phyloP scores from a whole-genome alignment of 2,329 filamentous ascomycete genomes.

The Apiospora arundinis region DNA sequence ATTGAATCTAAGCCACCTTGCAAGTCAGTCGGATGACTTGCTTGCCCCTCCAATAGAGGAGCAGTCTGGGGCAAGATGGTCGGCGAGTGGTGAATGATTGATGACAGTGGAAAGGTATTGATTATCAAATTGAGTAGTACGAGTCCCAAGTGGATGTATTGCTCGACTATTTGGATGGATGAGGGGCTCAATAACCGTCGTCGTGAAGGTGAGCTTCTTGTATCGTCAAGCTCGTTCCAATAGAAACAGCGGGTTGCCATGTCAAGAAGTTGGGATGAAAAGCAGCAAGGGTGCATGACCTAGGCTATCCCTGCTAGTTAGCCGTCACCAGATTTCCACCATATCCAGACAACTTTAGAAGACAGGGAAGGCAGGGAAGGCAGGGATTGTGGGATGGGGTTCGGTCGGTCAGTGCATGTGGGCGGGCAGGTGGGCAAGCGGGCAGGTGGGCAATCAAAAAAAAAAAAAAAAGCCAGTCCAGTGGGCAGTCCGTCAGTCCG shows the following conservation, averaged over 20 bases:
- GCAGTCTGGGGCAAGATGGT: background rate
- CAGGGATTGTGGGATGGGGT: too few relatives aligned
- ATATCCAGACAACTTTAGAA: background rate
- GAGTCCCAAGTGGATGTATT: slow-evolving; percentile 38
- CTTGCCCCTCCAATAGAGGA: slow-evolving; percentile 11
- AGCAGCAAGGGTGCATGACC: slow-evolving; percentile 25
- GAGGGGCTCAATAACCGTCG: slow-evolving; percentile 35
- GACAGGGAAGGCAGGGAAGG: background rate
- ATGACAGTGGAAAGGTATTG: slow-evolving; percentile 20
- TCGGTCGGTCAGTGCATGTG: slow-evolving; percentile 6
- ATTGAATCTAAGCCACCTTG: background rate
- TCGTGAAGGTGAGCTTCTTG: slow-evolving; percentile 35
- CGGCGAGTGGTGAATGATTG: background rate
- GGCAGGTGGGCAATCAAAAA: too few relatives aligned
- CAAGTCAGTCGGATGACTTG: background rate
- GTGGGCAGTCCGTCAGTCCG: background rate
- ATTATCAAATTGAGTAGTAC: slow-evolving; percentile 29
- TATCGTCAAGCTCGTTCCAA: slow-evolving; percentile 39
- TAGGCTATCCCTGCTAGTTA: slow-evolving; percentile 11
- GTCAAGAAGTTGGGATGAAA: slow-evolving; percentile 36
- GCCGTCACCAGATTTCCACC: slow-evolving; percentile 18
- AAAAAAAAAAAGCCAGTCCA: too few relatives aligned
- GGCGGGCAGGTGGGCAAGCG: too few relatives aligned
- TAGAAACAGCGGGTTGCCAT: slow-evolving; percentile 36
- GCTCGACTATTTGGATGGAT: slow-evolving; percentile 34